Evolutionary conservation across 306 rosid species (phyloP), one percentile per base, ranked within the genome.

Genomic region (Bauhinia variegata): DNA sequence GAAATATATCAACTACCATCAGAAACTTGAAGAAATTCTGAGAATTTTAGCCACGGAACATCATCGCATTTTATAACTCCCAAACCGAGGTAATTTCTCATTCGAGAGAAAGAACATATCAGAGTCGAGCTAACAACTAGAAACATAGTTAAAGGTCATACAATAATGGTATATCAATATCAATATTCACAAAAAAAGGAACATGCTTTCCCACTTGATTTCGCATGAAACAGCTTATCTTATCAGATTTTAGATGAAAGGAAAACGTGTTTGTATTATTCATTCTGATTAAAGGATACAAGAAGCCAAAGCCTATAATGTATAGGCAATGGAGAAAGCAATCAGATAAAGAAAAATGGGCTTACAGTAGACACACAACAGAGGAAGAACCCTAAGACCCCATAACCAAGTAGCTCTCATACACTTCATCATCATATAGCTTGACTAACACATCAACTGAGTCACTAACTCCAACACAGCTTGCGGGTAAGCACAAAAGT

Each of bases 41-140:
- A 39, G 39, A 16, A 60, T 37, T 39, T 60, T 14, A 14, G 65
- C 65, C 50, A 41, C 49, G 33, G 32, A 60, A 38, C 50, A 39
- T 60, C 65, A 5, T 12, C 65, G 5, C 50, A 36, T 46, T 60
- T 60, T 16, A 14, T 60, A 37, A 6, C 15, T 37, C 65, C 19
- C 51, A 60, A 60, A 60, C 65, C 51, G 8, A 60, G 34, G 12
- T 37, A 38, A 39, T 18, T 38, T 37, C 51, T 60, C 65, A 60
- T 60, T 14, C 34, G 37, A 60, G 49, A 38, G 65, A 60, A 41
- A 8, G 65, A 37, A 60, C 65, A 60, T 15, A 60, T 60, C 32
- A 60, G 49, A 60, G 51, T 51, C 50, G 39, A 60, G 65, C 51
- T 8, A 4, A 60, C 50, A 44, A 60, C 65, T 60, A 17, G 3